Evolutionary conservation across 1,284 basidiomycete genomes (phyloP).

Genomic region (Vanrija sp.): DNA sequence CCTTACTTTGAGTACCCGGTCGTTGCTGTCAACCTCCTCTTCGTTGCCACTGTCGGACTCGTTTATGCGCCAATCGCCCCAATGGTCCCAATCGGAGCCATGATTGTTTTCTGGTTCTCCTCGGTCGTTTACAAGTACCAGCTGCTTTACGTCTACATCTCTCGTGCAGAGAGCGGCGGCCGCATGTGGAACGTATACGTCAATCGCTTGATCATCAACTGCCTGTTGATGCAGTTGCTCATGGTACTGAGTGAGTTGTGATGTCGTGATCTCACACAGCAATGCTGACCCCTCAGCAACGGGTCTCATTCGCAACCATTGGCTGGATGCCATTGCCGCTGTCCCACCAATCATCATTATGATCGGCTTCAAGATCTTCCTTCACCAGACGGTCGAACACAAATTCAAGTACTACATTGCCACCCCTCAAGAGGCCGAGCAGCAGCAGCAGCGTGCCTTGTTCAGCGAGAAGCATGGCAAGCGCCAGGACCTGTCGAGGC

Average conservation of each 20-base stretch:
- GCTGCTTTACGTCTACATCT: constrained; percentile 85
- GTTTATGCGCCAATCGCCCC: constrained; percentile 91
- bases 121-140: constrained; percentile 72
- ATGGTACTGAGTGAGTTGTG: constrained; percentile 78
- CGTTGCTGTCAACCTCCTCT: constrained; percentile 57
- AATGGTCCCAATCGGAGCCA: constrained; percentile 61
- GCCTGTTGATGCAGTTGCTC: constrained; percentile 76
- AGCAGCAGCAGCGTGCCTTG: constrained; percentile 26
- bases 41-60: constrained; percentile 79
- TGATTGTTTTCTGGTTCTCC: constrained; percentile 72
- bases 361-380: constrained; percentile 74
- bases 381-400: constrained; percentile 63
- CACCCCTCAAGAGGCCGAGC: constrained; percentile 46
- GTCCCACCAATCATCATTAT: constrained; percentile 74
- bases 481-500: constrained; percentile 50
- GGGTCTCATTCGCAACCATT: constrained; percentile 73
- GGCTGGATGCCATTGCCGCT: constrained; percentile 51
- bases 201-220: constrained; percentile 72
- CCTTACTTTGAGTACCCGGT: constrained; percentile 73
- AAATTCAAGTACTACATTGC: constrained; percentile 68
- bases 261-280: background rate
- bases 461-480: constrained; percentile 43
- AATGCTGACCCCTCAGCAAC: constrained; percentile 58
- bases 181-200: constrained; percentile 88
- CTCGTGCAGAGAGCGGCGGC: constrained; percentile 84